phyloP scores from a whole-genome alignment of 2,329 filamentous ascomycete genomes.

The Colletotrichum melonis region DNA sequence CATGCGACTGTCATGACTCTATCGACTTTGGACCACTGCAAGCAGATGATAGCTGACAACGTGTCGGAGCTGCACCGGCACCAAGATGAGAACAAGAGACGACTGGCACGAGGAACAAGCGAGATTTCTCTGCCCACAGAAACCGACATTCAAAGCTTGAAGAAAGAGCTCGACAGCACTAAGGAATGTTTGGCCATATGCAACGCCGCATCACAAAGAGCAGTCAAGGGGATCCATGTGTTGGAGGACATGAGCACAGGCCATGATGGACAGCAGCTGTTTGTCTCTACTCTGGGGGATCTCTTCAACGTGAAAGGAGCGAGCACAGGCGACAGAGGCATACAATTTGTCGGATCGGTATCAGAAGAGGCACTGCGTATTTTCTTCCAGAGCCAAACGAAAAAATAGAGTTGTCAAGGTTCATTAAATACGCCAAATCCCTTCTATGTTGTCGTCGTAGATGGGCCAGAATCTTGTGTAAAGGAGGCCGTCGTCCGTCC shows the following conservation, averaged over 20 bases:
- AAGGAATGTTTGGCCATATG: not conserved
- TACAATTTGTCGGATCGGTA: not conserved
- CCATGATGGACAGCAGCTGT: conserved; percentile 4
- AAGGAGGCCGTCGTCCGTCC: not conserved
- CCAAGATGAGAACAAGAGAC: not conserved
- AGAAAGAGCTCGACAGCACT: conserved; percentile 5
- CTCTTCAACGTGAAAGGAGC: conserved; percentile 8
- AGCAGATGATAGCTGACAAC: not conserved
- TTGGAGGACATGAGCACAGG: conserved; percentile 4
- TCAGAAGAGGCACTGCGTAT: not conserved
- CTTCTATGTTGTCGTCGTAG: too few relatives aligned
- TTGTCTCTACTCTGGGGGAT: conserved; percentile 7
- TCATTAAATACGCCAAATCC: not conserved
- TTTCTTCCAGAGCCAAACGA: not conserved
- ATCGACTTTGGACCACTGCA: not conserved
- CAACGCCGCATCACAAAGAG: not conserved
- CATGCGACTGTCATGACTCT: not conserved
- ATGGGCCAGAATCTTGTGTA: not conserved
- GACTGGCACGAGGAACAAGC: not conserved
- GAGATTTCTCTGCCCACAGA: not conserved
- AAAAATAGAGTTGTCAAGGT: not conserved
- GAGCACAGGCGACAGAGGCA: not conserved
- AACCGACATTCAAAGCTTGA: not conserved
- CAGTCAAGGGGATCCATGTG: not conserved
- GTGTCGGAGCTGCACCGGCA: not conserved